Conservation (phyloP, 352 stramenopile genomes). For the Globisporangium iwayamae region DNA sequence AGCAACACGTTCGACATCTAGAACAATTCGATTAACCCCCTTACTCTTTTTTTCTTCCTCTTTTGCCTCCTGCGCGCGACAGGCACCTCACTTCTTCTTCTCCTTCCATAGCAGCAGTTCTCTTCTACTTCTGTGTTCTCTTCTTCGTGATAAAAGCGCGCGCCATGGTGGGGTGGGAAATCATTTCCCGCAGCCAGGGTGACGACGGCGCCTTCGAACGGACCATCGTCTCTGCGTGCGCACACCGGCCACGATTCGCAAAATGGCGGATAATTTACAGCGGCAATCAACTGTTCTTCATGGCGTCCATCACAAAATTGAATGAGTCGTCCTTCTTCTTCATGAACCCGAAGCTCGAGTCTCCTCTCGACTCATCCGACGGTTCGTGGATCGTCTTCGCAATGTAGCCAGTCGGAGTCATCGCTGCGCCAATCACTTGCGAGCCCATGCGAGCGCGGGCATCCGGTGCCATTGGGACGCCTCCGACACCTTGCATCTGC, state of each 20-base stretch:
- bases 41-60: not conserved
- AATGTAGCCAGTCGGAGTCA: constrained; percentile 84
- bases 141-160: constrained; percentile 4
- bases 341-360: constrained; percentile 82
- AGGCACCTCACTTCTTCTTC: not conserved
- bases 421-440: constrained; percentile 80
- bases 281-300: constrained; percentile 78
- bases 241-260: constrained; percentile 10
- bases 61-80: not conserved
- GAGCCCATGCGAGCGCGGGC: constrained; percentile 32
- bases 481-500: constrained; percentile 40
- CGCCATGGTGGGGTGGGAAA: not conserved
- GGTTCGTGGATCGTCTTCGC: constrained; percentile 87
- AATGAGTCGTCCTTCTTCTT: constrained; percentile 88
- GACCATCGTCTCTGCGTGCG: not conserved
- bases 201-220: constrained; percentile 2
- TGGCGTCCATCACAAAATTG: constrained; percentile 87
- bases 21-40: constrained; percentile 8
- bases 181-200: not conserved
- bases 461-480: constrained; percentile 26
- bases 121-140: constrained; percentile 2
- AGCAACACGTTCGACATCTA: constrained; percentile 2
- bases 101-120: not conserved
- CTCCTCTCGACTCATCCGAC: constrained; percentile 45
- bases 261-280: constrained; percentile 54